Evolutionary conservation across 2,329 filamentous ascomycete species (phyloP).

Genomic region (Hypoxylon sp.): DNA sequence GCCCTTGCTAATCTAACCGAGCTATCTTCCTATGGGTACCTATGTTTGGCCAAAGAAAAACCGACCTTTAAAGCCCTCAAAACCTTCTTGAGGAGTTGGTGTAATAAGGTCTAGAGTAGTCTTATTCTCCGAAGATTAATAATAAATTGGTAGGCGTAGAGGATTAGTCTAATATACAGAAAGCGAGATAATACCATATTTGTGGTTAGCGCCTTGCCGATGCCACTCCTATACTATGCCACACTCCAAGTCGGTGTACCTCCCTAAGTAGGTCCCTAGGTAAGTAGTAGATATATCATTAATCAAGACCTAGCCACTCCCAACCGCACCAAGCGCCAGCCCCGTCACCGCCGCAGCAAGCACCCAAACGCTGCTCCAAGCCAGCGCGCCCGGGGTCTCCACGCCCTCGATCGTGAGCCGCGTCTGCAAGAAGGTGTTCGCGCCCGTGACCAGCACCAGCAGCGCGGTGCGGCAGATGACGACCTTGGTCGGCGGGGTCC

Average conservation of each 20-base stretch:
- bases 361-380: conserved; percentile 84
- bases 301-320: conserved; percentile 60
- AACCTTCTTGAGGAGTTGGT: no score
- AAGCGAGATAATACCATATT: no score
- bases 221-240: neutral
- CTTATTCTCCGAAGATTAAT: no score
- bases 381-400: conserved; percentile 76
- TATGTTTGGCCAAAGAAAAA: no score
- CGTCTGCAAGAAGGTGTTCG: conserved; percentile 75
- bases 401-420: conserved; percentile 78
- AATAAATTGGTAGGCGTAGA: no score
- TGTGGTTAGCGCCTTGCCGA: neutral
- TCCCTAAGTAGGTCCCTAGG: no score
- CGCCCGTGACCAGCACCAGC: conserved; percentile 69
- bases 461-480: conserved; percentile 75
- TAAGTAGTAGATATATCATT: no score
- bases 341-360: conserved; percentile 73
- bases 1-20: no score
- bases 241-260: neutral
- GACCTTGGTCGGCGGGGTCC: conserved; percentile 72
- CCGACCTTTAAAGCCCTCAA: no score
- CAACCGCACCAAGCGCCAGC: conserved; percentile 66
- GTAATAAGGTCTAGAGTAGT: no score
- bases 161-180: no score
- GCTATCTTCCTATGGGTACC: no score